Evolutionary conservation across 768 basidiomycete genomes (phyloP).

Genomic region (Tulasnella sp.): DNA sequence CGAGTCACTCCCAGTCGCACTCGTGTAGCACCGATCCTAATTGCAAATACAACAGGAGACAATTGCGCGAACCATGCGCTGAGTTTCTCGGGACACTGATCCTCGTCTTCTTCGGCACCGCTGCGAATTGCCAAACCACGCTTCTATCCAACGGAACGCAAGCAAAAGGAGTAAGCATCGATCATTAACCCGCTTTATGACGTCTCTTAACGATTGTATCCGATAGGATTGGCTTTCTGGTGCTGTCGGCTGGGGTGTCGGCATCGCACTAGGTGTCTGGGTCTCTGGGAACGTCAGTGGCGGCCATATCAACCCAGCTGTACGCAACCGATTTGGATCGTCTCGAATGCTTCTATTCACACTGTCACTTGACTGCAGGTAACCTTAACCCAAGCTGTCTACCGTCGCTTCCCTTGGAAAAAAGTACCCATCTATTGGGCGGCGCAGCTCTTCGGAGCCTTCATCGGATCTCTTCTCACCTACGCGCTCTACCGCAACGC

Average conservation of each 20-base stretch:
- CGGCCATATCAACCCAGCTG: slow-evolving; percentile 36
- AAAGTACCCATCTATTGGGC: slow-evolving; percentile 59
- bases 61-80: slow-evolving; percentile 61
- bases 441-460: slow-evolving; percentile 68
- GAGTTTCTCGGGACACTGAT: slow-evolving; percentile 62
- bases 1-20: background rate
- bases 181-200: background rate
- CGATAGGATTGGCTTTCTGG: slow-evolving; percentile 6
- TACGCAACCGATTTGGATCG: background rate
- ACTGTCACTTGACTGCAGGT: slow-evolving; percentile 26
- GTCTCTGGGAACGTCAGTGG: slow-evolving; percentile 28
- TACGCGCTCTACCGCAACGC: slow-evolving; percentile 66
- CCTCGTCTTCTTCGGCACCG: slow-evolving; percentile 46
- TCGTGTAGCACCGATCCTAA: background rate
- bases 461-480: slow-evolving; percentile 61
- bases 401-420: slow-evolving; percentile 35
- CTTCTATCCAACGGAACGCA: slow-evolving; percentile 53
- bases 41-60: slow-evolving; percentile 12
- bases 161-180: slow-evolving; percentile 57
- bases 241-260: slow-evolving; percentile 34
- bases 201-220: background rate
- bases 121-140: slow-evolving; percentile 60
- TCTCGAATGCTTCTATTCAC: background rate
- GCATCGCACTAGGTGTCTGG: slow-evolving; percentile 36
- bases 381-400: slow-evolving; percentile 32